phyloP scores from a whole-genome alignment of 164 flowering plant genomes.

The Nelumbo lutea region DNA sequence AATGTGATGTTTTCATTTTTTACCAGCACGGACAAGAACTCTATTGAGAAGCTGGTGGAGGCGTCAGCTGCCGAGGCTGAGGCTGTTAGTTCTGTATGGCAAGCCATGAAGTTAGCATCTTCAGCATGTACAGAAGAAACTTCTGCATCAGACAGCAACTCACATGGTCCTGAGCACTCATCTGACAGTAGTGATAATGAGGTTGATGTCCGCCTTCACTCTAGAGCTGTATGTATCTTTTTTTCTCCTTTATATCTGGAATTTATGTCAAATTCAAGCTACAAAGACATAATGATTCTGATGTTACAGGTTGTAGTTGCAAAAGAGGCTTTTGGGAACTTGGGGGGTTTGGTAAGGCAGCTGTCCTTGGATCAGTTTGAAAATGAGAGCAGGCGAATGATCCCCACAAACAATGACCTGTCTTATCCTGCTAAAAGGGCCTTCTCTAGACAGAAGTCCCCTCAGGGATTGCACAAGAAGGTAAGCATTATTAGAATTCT shows the following conservation, averaged over 20 bases:
- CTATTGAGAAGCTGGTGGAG: slow-evolving; percentile 78
- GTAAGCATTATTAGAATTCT: slow-evolving; percentile 28
- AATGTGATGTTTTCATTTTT: slow-evolving; percentile 1
- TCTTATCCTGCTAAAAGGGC: slow-evolving; percentile 60
- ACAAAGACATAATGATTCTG: slow-evolving; percentile 10
- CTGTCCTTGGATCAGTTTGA: slow-evolving; percentile 95
- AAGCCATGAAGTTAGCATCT: slow-evolving; percentile 78
- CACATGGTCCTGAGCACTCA: slow-evolving; percentile 46
- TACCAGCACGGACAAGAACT: slow-evolving; percentile 58
- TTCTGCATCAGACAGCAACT: slow-evolving; percentile 53
- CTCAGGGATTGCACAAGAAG: slow-evolving; percentile 93
- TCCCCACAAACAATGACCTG: slow-evolving; percentile 56
- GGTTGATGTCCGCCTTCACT: slow-evolving; percentile 90
- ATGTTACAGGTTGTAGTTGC: slow-evolving; percentile 90
- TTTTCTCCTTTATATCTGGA: neutral
- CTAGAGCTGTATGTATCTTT: slow-evolving; percentile 80
- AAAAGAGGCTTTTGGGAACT: slow-evolving; percentile 87
- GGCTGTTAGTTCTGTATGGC: slow-evolving; percentile 87
- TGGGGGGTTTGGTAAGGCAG: slow-evolving; percentile 95
- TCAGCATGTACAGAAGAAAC: slow-evolving; percentile 41
- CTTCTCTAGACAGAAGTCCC: slow-evolving; percentile 70
- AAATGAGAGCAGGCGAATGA: slow-evolving; percentile 94
- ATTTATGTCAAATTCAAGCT: slow-evolving; percentile 4
- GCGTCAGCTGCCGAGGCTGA: slow-evolving; percentile 98
- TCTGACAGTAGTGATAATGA: slow-evolving; percentile 78